Conservation (phyloP, 768 basidiomycete genomes). For the Serendipita sp. region DNA sequence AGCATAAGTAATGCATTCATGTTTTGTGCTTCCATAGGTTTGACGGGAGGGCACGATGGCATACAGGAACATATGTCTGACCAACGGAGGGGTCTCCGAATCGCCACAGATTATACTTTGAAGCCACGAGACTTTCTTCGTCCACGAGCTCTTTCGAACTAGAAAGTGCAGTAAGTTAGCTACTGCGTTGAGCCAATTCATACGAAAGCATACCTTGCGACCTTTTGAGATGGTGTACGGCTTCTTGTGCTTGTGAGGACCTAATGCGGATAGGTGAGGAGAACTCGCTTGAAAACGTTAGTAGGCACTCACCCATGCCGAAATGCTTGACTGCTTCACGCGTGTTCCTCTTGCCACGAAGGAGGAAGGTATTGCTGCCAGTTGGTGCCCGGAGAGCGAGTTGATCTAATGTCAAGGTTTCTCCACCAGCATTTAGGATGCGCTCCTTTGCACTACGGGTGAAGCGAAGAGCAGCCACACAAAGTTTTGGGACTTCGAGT, state of each 20-base stretch:
- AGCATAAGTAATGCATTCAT: background rate
- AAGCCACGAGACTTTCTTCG: conserved; percentile 96
- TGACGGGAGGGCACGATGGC: background rate
- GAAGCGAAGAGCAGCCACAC: conserved; percentile 90
- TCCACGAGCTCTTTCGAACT: conserved; percentile 97
- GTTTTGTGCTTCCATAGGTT: background rate
- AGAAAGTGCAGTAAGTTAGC: background rate
- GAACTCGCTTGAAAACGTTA: background rate
- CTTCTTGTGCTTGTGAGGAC: conserved; percentile 97
- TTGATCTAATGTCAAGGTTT: conserved; percentile 89
- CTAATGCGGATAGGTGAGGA: conserved; percentile 17
- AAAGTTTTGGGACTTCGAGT: conserved; percentile 70
- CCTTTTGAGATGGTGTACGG: conserved; percentile 93
- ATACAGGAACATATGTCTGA: background rate
- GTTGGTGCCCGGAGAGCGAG: conserved; percentile 89
- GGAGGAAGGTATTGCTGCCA: conserved; percentile 84
- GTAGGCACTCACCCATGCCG: conserved; percentile 54
- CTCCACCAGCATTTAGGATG: conserved; percentile 90
- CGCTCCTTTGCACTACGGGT: conserved; percentile 85
- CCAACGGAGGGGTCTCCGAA: no score
- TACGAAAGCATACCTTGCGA: conserved; percentile 50
- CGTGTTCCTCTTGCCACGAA: conserved; percentile 83
- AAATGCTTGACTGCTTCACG: conserved; percentile 97
- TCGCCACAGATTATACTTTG: background rate
- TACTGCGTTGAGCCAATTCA: background rate